Conservation (phyloP, 345 rosid species). For the Microthlaspi erraticum region DNA sequence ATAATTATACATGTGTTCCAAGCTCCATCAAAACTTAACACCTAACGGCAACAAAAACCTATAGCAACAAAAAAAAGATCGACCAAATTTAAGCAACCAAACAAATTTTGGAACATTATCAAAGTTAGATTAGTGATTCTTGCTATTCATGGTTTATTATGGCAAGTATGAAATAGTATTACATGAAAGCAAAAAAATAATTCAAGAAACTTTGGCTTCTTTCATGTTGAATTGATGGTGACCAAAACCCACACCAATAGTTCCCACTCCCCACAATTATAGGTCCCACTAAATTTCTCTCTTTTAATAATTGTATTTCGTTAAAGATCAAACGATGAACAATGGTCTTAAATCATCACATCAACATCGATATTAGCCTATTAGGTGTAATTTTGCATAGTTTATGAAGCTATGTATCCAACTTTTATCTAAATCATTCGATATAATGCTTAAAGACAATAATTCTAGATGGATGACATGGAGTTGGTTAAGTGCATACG, state of each 20-base stretch:
- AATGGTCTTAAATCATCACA: background rate
- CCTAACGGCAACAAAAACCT: background rate
- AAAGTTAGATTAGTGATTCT: background rate
- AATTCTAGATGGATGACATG: background rate
- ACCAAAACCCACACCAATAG: constrained; percentile 23
- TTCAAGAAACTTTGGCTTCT: constrained; percentile 30
- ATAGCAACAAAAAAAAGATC: background rate
- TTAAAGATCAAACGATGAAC: background rate
- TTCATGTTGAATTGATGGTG: constrained; percentile 33
- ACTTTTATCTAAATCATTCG: background rate
- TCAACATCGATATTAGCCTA: constrained; percentile 21
- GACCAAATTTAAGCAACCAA: background rate
- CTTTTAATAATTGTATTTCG: constrained; percentile 9
- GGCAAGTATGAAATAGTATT: constrained; percentile 22
- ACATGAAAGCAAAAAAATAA: constrained; percentile 32
- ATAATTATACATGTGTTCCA: background rate
- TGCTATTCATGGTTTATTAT: constrained; percentile 26
- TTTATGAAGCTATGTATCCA: background rate
- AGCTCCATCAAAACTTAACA: background rate
- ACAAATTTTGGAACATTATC: constrained; percentile 5
- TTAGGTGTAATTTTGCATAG: background rate
- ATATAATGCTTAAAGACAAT: background rate
- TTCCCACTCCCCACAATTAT: constrained; percentile 10
- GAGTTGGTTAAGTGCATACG: background rate
- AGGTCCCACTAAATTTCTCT: constrained; percentile 29